Evolutionary conservation across 352 stramenopile species (phyloP).

Genomic region (Globisporangium barbulae): DNA sequence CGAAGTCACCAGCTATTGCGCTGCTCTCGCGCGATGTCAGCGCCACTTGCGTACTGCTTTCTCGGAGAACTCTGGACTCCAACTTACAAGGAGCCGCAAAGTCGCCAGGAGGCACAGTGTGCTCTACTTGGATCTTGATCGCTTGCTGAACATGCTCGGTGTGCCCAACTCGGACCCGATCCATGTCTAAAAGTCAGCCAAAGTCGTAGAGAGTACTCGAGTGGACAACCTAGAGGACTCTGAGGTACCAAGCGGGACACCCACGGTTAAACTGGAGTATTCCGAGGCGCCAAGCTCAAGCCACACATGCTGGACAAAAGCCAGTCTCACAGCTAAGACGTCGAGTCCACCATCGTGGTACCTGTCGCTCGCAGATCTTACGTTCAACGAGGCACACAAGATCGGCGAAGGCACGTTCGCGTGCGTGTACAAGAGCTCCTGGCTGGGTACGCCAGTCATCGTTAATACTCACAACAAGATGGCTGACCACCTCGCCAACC

Average conservation of each 20-base stretch:
- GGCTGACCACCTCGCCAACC: too few relatives aligned
- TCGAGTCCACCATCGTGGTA: too few relatives aligned
- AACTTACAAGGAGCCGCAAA: neutral
- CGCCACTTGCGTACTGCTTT: neutral
- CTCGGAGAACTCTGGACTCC: neutral
- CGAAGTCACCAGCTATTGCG: neutral
- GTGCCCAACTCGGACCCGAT: slow-evolving; percentile 1
- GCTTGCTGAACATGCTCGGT: neutral
- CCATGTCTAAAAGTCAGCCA: neutral
- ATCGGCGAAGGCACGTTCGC: neutral
- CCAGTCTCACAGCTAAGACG: too few relatives aligned
- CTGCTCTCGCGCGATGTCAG: neutral
- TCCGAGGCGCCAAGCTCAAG: too few relatives aligned
- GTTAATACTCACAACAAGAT: too few relatives aligned
- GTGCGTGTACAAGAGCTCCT: neutral
- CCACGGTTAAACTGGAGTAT: too few relatives aligned
- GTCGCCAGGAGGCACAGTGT: neutral
- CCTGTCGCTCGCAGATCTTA: too few relatives aligned
- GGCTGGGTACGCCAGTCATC: neutral
- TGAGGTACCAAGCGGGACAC: too few relatives aligned
- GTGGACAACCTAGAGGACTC: too few relatives aligned
- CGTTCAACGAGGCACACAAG: neutral
- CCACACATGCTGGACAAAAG: too few relatives aligned
- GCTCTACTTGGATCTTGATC: slow-evolving; percentile 5
- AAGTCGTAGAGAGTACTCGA: too few relatives aligned